Base-by-base conservation (phyloP, 805 yeast species). In the Saccharomycopsis synnaedendra region DNA sequence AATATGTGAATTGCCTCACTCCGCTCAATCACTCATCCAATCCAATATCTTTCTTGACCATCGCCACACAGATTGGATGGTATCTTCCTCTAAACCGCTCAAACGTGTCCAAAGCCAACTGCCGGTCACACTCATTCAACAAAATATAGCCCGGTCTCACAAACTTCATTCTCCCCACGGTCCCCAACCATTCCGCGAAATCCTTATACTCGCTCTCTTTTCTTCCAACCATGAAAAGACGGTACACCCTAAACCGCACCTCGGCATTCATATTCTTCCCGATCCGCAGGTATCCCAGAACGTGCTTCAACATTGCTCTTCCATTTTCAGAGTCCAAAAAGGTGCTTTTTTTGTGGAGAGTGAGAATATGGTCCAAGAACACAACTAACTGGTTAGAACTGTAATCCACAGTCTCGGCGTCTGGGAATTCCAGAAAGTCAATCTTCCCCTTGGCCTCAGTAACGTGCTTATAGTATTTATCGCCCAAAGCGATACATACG, bases 151-250 rank as follows among this genome's bases (percentile, higher is more conserved):
- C 86, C 32, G 96, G 95, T 63, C 96, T 75, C 30, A 85, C 95
- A 60, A 81, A 88, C 67, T 88, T 88, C 96, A 88, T 88, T 69
- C 96, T 76, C 27, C 96, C 96, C 28, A 88, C 93, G 3, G 89
- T 80, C 8, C 90, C 94, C 47, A 88, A 71, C 95, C 95, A 88
- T 46, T 77, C 76, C 3, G 94, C 87, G 42, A 88, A 66, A 41
- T 64, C 65, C 48, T 64, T 65, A 60, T 81, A 75, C 45, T 68
- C 66, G 34, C 68, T 62, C 8, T 59, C 52, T 47, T 76, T 65
- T 32, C 70, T 66, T 32, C 82, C 82, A 0, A 70, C 65, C 5
- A 85, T 69, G 55, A 83, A 79, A 46, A 87, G 71, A 51, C 79
- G 69, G 62, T 71, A 85, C 81, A 86, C 83, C 60, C 94, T 76